Base-by-base conservation (phyloP, 306 rosid genomes). In the Quercus berberidifolia region DNA sequence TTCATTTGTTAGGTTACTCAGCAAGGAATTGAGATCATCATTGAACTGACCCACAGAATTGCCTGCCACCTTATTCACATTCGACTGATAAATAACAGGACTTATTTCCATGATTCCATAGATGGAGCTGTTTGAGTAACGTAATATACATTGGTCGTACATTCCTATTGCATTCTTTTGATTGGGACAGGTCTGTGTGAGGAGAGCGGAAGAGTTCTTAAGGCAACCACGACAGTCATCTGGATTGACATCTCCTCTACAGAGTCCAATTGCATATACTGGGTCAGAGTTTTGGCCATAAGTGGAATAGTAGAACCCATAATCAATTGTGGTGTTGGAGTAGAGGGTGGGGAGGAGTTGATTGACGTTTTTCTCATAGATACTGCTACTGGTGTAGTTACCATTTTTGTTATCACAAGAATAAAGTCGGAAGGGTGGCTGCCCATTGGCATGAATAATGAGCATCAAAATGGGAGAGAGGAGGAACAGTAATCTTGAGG, bases 161-260 rank as follows among this genome's bases (percentile, higher is more conserved):
- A 79, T 63, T 0, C 79, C 78, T 11, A 88, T 54, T 15, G 93
- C 90, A 49, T 84, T 90, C 56, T 84, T 90, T 81, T 84, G 91
- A 56, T 80, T 71, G 5, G 89, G 90, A 68, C 90, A 90, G 6
- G 0, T 26, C 74, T 41, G 17, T 3, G 63, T 58, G 74, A 89
- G 88, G 12, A 21, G 77, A 23, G 35, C 14, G 14, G 33, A 73
- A 0, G 90, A 77, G 69, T 76, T 85, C 2, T 76, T 70, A 71
- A 89, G 78, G 78, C 96, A 91, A 62, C 65, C 71, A 1, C 81
- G 80, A 69, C 96, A 89, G 0, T 2, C 56, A 23, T 75, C 85
- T 2, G 59, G 52, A 5, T 23, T 30, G 7, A 88, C 58, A 55
- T 88, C 92, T 31, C 91, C 92, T 77, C 90, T 63, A 57, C 92